Conservation (phyloP, 2,329 filamentous ascomycete species). For the Xylariaceae sp. region DNA sequence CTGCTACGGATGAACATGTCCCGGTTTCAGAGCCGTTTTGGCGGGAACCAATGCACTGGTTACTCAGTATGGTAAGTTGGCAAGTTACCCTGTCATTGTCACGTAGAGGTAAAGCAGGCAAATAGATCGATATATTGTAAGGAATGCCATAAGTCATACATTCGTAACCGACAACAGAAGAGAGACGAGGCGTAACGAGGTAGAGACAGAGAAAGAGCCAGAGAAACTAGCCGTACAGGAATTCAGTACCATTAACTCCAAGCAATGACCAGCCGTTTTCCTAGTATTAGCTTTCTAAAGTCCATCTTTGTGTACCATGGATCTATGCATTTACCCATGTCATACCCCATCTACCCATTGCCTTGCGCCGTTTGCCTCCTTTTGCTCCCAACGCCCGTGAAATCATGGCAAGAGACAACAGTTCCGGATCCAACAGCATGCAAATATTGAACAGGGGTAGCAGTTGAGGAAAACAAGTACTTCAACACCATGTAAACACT, state of each 20-base stretch:
- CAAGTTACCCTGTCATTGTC: too few species aligned
- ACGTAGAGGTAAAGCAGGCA: too few species aligned
- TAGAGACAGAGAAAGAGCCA: not conserved
- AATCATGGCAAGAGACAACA: not conserved
- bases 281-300: not conserved
- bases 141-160: too few species aligned
- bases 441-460: not conserved
- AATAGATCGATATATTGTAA: too few species aligned
- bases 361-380: conserved; percentile 10
- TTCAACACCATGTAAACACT: conserved; percentile 93
- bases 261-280: not conserved
- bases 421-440: not conserved
- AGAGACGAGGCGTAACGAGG: not conserved
- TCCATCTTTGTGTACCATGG: conserved; percentile 3
- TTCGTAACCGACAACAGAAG: not conserved
- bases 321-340: conserved; percentile 1
- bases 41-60: too few species aligned
- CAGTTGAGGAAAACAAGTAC: not conserved
- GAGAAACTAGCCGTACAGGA: not conserved
- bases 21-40: too few species aligned
- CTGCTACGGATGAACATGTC: too few species aligned
- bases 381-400: not conserved
- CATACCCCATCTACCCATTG: conserved; percentile 6
- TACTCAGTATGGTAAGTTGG: too few species aligned
- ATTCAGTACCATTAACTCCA: not conserved